phyloP scores from a whole-genome alignment of 768 basidiomycete species.

The Krasilnikovozyma curviuscula region DNA sequence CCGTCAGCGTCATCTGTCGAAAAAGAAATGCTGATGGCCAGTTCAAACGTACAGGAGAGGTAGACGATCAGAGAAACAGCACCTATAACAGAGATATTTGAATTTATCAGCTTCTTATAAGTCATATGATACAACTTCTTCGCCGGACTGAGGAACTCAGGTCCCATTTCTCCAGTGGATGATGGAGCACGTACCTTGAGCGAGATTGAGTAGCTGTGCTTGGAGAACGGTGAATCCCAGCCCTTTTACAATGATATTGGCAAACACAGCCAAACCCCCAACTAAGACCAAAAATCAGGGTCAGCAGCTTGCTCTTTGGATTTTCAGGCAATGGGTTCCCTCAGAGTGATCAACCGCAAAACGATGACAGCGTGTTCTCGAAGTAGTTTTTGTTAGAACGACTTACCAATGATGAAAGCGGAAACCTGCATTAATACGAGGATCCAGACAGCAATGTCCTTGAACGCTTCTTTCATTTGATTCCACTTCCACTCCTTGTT shows the following conservation, averaged over 20 bases:
- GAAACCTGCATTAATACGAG: slow-evolving; percentile 22
- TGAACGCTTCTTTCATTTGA: slow-evolving; percentile 31
- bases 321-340: too few species aligned
- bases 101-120: too few species aligned
- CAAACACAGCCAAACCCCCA: slow-evolving; percentile 35
- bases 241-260: slow-evolving; percentile 34
- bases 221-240: slow-evolving; percentile 36
- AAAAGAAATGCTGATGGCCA: not conserved
- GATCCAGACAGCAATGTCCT: slow-evolving; percentile 34
- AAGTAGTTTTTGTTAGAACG: not conserved
- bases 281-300: slow-evolving; percentile 28
- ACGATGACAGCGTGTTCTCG: too few species aligned
- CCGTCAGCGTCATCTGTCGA: not conserved
- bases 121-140: too few species aligned
- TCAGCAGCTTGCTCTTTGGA: too few species aligned
- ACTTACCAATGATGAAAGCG: not conserved
- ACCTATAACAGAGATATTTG: too few species aligned
- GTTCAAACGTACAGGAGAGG: too few species aligned
- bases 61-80: slow-evolving; percentile 30
- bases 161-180: too few species aligned
- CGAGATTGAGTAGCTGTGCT: slow-evolving; percentile 33
- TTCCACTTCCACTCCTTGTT: slow-evolving; percentile 33
- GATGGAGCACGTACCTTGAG: too few species aligned
- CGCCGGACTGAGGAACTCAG: too few species aligned
- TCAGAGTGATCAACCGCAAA: too few species aligned